phyloP scores from a whole-genome alignment of 2,329 filamentous ascomycete genomes.

The Gnomoniopsis smithogilvyi region DNA sequence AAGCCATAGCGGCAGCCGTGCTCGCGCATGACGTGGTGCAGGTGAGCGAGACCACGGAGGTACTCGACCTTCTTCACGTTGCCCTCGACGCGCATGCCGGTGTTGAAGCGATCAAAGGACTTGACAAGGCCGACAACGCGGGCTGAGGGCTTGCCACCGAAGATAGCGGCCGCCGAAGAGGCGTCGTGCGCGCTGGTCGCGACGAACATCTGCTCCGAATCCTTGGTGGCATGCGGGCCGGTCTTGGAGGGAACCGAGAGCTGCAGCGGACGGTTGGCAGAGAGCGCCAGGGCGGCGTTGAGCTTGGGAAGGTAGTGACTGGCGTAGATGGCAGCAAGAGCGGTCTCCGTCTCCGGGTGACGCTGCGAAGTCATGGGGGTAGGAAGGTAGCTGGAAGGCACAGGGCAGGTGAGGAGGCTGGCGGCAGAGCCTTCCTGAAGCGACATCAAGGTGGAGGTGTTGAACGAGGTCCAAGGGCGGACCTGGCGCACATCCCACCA shows the following conservation, averaged over 20 bases:
- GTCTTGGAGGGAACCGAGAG: constrained; percentile 41
- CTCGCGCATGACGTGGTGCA: constrained; percentile 91
- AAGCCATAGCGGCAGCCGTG: constrained; percentile 92
- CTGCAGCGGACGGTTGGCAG: constrained; percentile 62
- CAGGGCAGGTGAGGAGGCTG: constrained; percentile 65
- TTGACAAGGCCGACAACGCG: constrained; percentile 69
- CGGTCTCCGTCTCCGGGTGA: constrained; percentile 74
- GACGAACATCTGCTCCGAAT: constrained; percentile 50
- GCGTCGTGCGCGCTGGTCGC: constrained; percentile 58
- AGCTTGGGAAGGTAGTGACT: constrained; percentile 81
- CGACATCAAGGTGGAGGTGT: constrained; percentile 64
- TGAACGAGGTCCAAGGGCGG: constrained; percentile 79
- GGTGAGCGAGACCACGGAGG: constrained; percentile 77
- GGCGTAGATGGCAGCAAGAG: constrained; percentile 72
- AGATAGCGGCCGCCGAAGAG: constrained; percentile 51
- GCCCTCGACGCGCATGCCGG: constrained; percentile 82
- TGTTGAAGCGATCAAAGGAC: constrained; percentile 92
- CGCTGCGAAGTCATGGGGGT: constrained; percentile 55
- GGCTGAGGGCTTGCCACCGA: constrained; percentile 44
- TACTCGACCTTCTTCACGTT: constrained; percentile 87
- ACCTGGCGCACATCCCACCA: constrained; percentile 96
- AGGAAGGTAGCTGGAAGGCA: constrained; percentile 61
- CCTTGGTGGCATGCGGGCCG: constrained; percentile 33
- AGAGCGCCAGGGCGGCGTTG: constrained; percentile 77
- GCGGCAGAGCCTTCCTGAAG: constrained; percentile 66